phyloP scores from a whole-genome alignment of 2,329 filamentous ascomycete species.

The Clathrospora elynae region DNA sequence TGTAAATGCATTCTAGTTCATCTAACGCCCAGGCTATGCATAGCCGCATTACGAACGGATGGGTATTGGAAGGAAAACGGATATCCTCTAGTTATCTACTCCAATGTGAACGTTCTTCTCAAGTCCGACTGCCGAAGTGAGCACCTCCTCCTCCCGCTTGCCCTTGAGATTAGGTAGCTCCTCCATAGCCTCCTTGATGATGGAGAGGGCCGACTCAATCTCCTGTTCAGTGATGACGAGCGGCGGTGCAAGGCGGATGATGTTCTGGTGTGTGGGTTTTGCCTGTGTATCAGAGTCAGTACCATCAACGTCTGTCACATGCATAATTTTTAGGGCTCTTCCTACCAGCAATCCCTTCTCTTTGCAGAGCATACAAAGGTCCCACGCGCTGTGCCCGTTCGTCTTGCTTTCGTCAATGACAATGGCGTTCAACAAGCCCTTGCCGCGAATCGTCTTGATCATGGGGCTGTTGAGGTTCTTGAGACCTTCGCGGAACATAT shows the following conservation, averaged over 20 bases:
- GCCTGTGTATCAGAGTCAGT: conserved; percentile 63
- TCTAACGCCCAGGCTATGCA: conserved; percentile 15
- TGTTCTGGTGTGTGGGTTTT: conserved; percentile 98
- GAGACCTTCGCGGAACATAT: conserved; percentile 81
- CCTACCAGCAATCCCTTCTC: conserved; percentile 89
- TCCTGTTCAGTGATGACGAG: conserved; percentile 91
- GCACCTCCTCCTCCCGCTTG: conserved; percentile 56
- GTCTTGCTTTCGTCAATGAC: conserved; percentile 91
- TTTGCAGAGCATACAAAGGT: conserved; percentile 94
- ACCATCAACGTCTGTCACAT: conserved; percentile 33
- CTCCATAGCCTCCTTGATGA: conserved; percentile 79
- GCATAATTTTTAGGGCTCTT: conserved; percentile 50
- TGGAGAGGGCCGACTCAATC: conserved; percentile 74
- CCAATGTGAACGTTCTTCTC: conserved; percentile 68
- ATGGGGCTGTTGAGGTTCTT: conserved; percentile 76
- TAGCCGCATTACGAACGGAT: conserved; percentile 8
- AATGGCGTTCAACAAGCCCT: conserved; percentile 92
- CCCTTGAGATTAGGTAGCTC: conserved; percentile 76
- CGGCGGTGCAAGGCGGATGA: conserved; percentile 96
- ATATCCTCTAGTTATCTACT: conserved; percentile 57
- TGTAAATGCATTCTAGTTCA: no score
- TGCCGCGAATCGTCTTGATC: conserved; percentile 83
- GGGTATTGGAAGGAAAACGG: conserved; percentile 24
- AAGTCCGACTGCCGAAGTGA: conserved; percentile 44
- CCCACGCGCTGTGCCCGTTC: conserved; percentile 88